These are phyloP conservation scores for Lentinus brumalis DNA, from an alignment of 768 basidiomycete species.

Conservation along the genomic window DNA sequence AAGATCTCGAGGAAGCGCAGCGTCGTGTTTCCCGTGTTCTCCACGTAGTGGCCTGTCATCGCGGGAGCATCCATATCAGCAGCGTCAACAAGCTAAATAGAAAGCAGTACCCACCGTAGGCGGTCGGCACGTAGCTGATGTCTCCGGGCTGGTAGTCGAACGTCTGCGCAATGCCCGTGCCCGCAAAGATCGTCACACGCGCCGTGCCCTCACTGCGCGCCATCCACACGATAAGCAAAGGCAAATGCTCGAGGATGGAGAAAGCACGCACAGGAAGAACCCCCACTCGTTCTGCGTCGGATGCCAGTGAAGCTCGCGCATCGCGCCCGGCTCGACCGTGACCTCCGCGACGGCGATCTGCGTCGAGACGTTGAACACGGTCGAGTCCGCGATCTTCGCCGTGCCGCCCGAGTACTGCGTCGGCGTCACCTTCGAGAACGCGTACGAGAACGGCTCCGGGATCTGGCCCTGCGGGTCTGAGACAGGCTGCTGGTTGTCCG, in stretches of 20 bases:
- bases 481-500: slow-evolving; percentile 38
- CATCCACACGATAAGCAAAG: neutral
- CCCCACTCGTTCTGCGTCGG: slow-evolving; percentile 66
- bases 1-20: slow-evolving; percentile 41
- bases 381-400: slow-evolving; percentile 52
- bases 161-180: slow-evolving; percentile 51
- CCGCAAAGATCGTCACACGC: slow-evolving; percentile 59
- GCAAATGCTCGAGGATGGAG: neutral
- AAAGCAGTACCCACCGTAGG: slow-evolving; percentile 41
- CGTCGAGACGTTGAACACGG: slow-evolving; percentile 49
- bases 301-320: slow-evolving; percentile 70
- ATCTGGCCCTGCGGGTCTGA: slow-evolving; percentile 44
- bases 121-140: slow-evolving; percentile 55
- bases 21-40: slow-evolving; percentile 40
- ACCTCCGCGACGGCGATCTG: slow-evolving; percentile 57
- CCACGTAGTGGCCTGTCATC: slow-evolving; percentile 37
- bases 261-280: slow-evolving; percentile 50
- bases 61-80: too few relatives aligned
- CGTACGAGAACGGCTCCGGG: slow-evolving; percentile 46
- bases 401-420: slow-evolving; percentile 49
- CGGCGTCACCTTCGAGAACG: slow-evolving; percentile 46
- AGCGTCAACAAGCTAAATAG: neutral
- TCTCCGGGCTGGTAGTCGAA: slow-evolving; percentile 50
- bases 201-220: slow-evolving; percentile 48
- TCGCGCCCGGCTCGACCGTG: slow-evolving; percentile 56